phyloP scores from a whole-genome alignment of 2,329 filamentous ascomycete genomes.

The Tolypocladium tropicale region DNA sequence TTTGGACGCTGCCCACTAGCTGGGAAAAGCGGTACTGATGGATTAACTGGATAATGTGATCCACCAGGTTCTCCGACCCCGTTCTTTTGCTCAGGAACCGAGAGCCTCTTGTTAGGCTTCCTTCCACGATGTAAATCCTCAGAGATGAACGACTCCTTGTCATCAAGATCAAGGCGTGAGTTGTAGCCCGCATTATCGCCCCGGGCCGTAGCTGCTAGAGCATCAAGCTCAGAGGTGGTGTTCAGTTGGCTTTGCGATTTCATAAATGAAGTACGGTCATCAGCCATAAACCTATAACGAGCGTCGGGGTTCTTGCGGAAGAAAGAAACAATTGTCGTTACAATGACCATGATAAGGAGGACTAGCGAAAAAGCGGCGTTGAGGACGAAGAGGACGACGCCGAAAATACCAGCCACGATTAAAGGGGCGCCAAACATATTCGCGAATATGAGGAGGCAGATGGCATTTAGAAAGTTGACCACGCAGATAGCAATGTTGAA shows the following conservation, averaged over 20 bases:
- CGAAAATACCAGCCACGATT: neutral
- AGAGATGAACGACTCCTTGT: neutral
- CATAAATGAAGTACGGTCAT: neutral
- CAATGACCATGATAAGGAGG: neutral
- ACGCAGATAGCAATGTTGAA: neutral
- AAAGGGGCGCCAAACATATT: neutral
- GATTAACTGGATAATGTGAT: neutral
- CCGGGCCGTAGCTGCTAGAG: neutral
- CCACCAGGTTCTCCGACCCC: neutral
- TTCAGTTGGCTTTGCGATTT: neutral
- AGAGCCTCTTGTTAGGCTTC: neutral
- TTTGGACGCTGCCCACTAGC: neutral
- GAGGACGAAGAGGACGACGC: neutral
- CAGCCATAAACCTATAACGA: neutral
- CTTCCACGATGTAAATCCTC: neutral
- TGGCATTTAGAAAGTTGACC: neutral
- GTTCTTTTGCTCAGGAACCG: neutral
- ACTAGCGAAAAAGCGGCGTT: neutral
- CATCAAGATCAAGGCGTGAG: neutral
- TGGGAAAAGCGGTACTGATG: neutral
- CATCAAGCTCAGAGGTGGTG: neutral
- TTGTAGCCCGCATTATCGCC: neutral
- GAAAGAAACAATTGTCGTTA: neutral
- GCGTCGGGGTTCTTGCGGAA: neutral
- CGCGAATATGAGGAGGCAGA: neutral